phyloP scores from a whole-genome alignment of 2,329 filamentous ascomycete genomes.

The Fusarium domesticum region DNA sequence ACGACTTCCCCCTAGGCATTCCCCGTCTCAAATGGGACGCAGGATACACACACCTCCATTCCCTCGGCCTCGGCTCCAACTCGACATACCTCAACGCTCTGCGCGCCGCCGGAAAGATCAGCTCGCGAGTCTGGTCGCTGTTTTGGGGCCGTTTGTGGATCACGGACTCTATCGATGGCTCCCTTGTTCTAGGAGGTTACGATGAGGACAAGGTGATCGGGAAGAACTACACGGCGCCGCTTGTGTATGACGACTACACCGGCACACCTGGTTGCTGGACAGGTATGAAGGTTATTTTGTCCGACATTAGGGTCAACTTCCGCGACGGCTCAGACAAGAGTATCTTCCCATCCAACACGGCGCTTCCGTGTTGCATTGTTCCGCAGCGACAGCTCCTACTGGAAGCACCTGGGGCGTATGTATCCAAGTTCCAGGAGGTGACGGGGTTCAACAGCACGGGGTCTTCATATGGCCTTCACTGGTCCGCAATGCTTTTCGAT shows the following conservation, averaged over 20 bases:
- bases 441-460: slow-evolving; percentile 9
- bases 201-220: slow-evolving; percentile 33
- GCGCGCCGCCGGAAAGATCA: slow-evolving; percentile 20
- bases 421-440: slow-evolving; percentile 20
- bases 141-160: slow-evolving; percentile 37
- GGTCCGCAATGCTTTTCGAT: slow-evolving; percentile 14
- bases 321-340: slow-evolving; percentile 25
- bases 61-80: slow-evolving; percentile 30
- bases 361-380: slow-evolving; percentile 29
- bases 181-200: slow-evolving; percentile 34
- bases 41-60: slow-evolving; percentile 28
- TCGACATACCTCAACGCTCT: slow-evolving; percentile 32
- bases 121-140: slow-evolving; percentile 34
- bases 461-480: slow-evolving; percentile 15
- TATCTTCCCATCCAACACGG: slow-evolving; percentile 26
- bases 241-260: slow-evolving; percentile 16
- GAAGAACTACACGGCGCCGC: slow-evolving; percentile 27
- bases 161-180: slow-evolving; percentile 28
- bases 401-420: slow-evolving; percentile 23
- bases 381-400: slow-evolving; percentile 32
- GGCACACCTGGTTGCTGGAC: slow-evolving; percentile 19
- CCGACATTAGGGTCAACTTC: slow-evolving; percentile 29
- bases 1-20: slow-evolving; percentile 26
- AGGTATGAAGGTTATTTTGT: slow-evolving; percentile 22
- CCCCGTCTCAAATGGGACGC: slow-evolving; percentile 28